phyloP scores from a whole-genome alignment of 129 eudicot species.

The Escallonia rubra region DNA sequence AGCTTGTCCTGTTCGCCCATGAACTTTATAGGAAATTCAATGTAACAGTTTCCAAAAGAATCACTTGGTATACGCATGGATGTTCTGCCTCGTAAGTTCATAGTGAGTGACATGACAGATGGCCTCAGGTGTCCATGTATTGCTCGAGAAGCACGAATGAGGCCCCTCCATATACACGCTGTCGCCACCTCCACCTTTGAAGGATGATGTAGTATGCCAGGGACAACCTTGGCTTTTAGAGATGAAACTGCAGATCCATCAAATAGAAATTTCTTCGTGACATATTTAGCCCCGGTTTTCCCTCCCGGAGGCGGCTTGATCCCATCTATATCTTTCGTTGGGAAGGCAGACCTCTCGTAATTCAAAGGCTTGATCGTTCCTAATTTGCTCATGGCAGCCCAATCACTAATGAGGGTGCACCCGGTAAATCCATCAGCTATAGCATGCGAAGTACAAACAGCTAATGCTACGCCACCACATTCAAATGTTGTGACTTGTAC shows the following conservation, averaged over 20 bases:
- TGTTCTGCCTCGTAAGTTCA: conserved; percentile 15
- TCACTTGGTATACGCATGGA: not conserved
- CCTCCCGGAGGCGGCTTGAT: not conserved
- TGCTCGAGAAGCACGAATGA: not conserved
- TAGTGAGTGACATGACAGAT: not conserved
- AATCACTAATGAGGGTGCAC: conserved; percentile 8
- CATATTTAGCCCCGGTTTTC: not conserved
- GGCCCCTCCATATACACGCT: conserved; percentile 14
- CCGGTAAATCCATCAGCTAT: conserved; percentile 14
- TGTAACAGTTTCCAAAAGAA: conserved; percentile 8
- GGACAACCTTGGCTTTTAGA: not conserved
- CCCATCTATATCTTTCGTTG: conserved; percentile 11
- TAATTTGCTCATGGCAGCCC: conserved; percentile 13
- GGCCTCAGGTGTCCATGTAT: not conserved
- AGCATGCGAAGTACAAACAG: conserved; percentile 11
- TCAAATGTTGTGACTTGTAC: conserved; percentile 18
- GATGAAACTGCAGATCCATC: not conserved
- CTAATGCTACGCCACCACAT: conserved; percentile 25
- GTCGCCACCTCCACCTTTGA: conserved; percentile 22
- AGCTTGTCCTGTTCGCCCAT: not conserved
- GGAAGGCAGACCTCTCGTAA: conserved; percentile 13
- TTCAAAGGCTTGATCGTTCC: not conserved
- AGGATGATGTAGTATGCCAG: no score
- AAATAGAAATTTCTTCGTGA: conserved; percentile 20
- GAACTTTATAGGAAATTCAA: not conserved